A percentile compares a stretch with the other conserved stretches of the same genome.
These are phyloP conservation scores for Penicillium sp. DNA, from an alignment of 2,329 filamentous ascomycete species.

Conservation along the genomic window DNA sequence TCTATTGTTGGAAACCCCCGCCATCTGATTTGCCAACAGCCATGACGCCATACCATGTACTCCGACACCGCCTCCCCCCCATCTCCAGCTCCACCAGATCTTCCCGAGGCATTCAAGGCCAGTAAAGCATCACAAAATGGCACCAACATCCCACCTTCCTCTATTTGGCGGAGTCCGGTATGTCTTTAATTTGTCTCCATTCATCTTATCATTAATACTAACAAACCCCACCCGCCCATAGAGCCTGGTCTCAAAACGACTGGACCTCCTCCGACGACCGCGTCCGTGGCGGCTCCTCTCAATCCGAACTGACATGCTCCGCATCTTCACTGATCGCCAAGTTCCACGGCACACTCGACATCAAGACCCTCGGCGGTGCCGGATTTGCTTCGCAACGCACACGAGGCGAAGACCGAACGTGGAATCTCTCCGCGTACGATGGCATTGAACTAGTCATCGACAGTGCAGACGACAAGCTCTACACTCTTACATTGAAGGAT, in stretches of 20 bases:
- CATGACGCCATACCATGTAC: constrained; percentile 24
- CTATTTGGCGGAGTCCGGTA: constrained; percentile 28
- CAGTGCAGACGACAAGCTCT: constrained; percentile 66
- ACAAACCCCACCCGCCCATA: not conserved
- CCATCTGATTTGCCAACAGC: constrained; percentile 8
- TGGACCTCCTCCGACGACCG: constrained; percentile 77
- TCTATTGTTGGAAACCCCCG: not conserved
- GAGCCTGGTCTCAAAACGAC: constrained; percentile 41
- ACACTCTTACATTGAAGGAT: constrained; percentile 79
- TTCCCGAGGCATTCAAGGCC: not conserved
- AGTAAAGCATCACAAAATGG: constrained; percentile 18
- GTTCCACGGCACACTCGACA: constrained; percentile 75
- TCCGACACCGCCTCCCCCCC: constrained; percentile 17
- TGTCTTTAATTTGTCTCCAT: constrained; percentile 5
- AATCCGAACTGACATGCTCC: constrained; percentile 55
- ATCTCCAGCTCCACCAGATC: constrained; percentile 7
- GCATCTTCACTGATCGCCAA: constrained; percentile 48
- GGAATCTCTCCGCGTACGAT: constrained; percentile 69
- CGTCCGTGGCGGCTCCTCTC: constrained; percentile 75
- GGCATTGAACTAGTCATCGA: constrained; percentile 64
- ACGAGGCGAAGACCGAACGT: constrained; percentile 59
- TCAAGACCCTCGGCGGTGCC: constrained; percentile 75
- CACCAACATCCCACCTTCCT: constrained; percentile 25
- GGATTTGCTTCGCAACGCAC: constrained; percentile 83
- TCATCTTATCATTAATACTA: not conserved